These are phyloP conservation scores for Hymenoscyphus occultus DNA, from an alignment of 2,329 filamentous ascomycete genomes.

Conservation along the genomic window DNA sequence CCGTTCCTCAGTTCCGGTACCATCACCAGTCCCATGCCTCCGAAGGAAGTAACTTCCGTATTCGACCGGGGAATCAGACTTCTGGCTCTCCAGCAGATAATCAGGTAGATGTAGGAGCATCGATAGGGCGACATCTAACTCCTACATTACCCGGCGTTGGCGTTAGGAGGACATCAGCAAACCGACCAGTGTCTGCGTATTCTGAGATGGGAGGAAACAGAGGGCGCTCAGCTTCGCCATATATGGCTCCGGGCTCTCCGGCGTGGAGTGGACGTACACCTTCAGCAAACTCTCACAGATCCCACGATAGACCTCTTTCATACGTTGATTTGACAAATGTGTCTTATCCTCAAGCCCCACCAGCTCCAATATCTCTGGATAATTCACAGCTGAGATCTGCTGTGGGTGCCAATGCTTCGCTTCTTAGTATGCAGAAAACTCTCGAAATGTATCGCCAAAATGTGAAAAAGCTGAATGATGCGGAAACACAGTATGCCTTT, in stretches of 20 bases:
- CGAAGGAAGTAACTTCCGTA: slow-evolving; percentile 38
- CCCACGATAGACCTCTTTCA: slow-evolving; percentile 35
- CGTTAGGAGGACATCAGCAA: slow-evolving; percentile 55
- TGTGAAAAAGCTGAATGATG: slow-evolving; percentile 93
- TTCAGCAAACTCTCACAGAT: slow-evolving; percentile 33
- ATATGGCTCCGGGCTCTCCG: slow-evolving; percentile 29
- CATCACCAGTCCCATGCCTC: slow-evolving; percentile 50
- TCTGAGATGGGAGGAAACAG: slow-evolving; percentile 66
- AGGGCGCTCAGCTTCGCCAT: slow-evolving; percentile 54
- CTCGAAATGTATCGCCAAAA: slow-evolving; percentile 97
- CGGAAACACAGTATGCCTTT: slow-evolving; percentile 91
- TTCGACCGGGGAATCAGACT: slow-evolving; percentile 17
- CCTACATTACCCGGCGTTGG: slow-evolving; percentile 51
- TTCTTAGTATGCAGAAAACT: slow-evolving; percentile 88
- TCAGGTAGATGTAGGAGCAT: slow-evolving; percentile 45
- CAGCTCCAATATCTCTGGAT: slow-evolving; percentile 53
- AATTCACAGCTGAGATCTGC: slow-evolving; percentile 76
- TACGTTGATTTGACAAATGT: slow-evolving; percentile 54
- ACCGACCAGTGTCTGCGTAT: slow-evolving; percentile 73
- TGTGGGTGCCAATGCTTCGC: slow-evolving; percentile 84
- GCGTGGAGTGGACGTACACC: slow-evolving; percentile 31
- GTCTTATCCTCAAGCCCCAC: slow-evolving; percentile 38
- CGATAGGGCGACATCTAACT: slow-evolving; percentile 61
- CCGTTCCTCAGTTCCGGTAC: slow-evolving; percentile 59
- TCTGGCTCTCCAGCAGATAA: slow-evolving; percentile 23